Percentiles rank a stretch among this genome's conserved stretches.
These are phyloP conservation scores for Anastatica hierochuntica DNA, from an alignment of 345 rosid genomes.

Conservation along the genomic window DNA sequence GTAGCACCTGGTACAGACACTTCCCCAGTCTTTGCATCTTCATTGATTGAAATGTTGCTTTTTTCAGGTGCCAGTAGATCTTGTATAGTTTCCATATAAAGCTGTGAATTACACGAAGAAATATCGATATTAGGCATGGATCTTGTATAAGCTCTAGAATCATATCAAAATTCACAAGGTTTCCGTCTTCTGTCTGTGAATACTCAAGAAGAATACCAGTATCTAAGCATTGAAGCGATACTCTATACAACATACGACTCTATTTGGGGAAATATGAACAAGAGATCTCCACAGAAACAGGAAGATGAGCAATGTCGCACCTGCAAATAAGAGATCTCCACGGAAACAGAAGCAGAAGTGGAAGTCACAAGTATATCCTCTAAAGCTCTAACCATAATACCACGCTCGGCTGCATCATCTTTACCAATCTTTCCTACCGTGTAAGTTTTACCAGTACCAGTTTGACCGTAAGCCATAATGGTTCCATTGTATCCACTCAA, in stretches of 20 bases:
- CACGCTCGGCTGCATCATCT: slow-evolving; percentile 81
- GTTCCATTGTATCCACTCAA: slow-evolving; percentile 92
- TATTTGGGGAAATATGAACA: background rate
- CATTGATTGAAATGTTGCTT: slow-evolving; percentile 55
- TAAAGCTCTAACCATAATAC: slow-evolving; percentile 83
- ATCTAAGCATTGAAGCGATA: background rate
- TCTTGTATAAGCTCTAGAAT: background rate
- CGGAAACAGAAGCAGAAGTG: slow-evolving; percentile 41
- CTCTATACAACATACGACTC: background rate
- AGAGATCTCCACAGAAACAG: slow-evolving; percentile 29
- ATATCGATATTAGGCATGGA: background rate
- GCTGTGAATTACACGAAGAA: slow-evolving; percentile 31
- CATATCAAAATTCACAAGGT: background rate
- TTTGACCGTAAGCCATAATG: slow-evolving; percentile 96
- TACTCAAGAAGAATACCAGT: background rate
- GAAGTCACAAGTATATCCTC: slow-evolving; percentile 59
- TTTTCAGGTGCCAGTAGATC: slow-evolving; percentile 88
- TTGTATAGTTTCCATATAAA: slow-evolving; percentile 90
- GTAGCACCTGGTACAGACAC: slow-evolving; percentile 72
- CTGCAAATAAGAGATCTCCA: too few relatives aligned
- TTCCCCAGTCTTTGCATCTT: slow-evolving; percentile 79
- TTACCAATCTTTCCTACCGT: slow-evolving; percentile 79
- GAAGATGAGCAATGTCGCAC: slow-evolving; percentile 21
- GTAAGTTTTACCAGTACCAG: slow-evolving; percentile 89
- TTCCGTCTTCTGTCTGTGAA: background rate